Base-by-base conservation (phyloP, 2,329 filamentous ascomycete species). In the Dothidotthia symphoricarpi region DNA sequence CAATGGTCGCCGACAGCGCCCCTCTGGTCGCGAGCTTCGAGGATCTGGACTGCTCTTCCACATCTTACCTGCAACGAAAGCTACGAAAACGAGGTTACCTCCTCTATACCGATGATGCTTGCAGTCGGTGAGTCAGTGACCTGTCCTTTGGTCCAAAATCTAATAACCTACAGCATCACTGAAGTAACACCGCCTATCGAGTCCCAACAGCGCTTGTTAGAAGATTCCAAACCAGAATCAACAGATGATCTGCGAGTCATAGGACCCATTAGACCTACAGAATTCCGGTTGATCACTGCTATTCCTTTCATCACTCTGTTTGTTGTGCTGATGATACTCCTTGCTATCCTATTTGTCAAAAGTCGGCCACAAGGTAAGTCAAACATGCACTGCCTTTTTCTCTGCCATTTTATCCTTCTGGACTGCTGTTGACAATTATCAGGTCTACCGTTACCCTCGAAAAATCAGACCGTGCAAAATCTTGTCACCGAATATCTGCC, bases 401-500 rank as follows among this genome's bases (percentile, higher is more conserved):
- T n/a, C n/a, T n/a, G n/a, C n/a, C n/a, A n/a, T n/a, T n/a, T n/a
- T n/a, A n/a, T n/a, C n/a, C n/a, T 31, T 10, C 10, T 19, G 24
- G 7, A 16, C 31, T 9, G 7, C 19, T 7, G 9, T 6, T 9
- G 9, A 22, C 9, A 22, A 6, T 9, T 22, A 22, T 2, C 24
- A 69, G 70, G 71, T 1, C 37, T 74, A 3, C 40, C 64, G 4
- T 36, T 68, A 3, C 67, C 70, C 0, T 67, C 66, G 0, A 19
- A 45, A 1, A 64, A 57, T 13, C 51, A 50, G 1, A 53, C 72
- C 24, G 49, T 68, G 0, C 57, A 63, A 14, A 69, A 72, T 33
- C 32, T 73, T 3, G 6, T 72, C 1, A 55, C 65, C 34, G 69
- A 69, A 22, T 80, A 79, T 34, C 53, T 80, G 0, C 78, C 78